phyloP scores from a whole-genome alignment of 495 filamentous ascomycete genomes.

The Trichoderma erinaceum region DNA sequence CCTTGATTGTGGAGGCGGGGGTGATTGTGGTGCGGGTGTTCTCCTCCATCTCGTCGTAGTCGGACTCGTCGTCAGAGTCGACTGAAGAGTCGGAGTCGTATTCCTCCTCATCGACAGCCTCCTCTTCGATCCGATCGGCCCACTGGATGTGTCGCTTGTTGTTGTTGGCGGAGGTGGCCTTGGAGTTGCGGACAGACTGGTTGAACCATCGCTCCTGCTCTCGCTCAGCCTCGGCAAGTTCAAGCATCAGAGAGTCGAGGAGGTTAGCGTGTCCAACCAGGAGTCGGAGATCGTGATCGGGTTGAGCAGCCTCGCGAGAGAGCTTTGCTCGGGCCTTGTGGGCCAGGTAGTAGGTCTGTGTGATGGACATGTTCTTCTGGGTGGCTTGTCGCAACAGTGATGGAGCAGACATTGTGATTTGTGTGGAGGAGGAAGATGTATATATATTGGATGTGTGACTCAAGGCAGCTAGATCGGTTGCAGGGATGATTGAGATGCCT shows the following conservation, averaged over 20 bases:
- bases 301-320: conserved; percentile 75
- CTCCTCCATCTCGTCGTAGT: conserved; percentile 30
- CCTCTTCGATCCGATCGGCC: conserved; percentile 71
- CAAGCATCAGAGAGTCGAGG: conserved; percentile 91
- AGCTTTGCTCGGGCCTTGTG: conserved; percentile 96
- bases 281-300: conserved; percentile 89
- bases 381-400: conserved; percentile 21
- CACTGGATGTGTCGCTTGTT: conserved; percentile 75
- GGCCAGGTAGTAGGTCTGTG: conserved; percentile 95
- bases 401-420: conserved; percentile 26
- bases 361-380: conserved; percentile 81
- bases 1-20: conserved; percentile 1
- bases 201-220: conserved; percentile 99
- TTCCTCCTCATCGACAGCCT: conserved; percentile 49
- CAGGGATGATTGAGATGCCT: conserved; percentile 14
- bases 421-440: neutral
- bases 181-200: conserved; percentile 77
- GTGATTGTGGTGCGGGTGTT: neutral
- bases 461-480: conserved; percentile 11
- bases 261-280: conserved; percentile 97
- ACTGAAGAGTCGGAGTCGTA: conserved; percentile 49
- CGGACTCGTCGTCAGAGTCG: conserved; percentile 39
- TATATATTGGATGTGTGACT: conserved; percentile 4
- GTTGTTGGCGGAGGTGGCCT: conserved; percentile 44
- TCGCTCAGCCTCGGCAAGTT: conserved; percentile 86